Conservation (phyloP, 441 rosid species). For the Bruguiera hainesii region DNA sequence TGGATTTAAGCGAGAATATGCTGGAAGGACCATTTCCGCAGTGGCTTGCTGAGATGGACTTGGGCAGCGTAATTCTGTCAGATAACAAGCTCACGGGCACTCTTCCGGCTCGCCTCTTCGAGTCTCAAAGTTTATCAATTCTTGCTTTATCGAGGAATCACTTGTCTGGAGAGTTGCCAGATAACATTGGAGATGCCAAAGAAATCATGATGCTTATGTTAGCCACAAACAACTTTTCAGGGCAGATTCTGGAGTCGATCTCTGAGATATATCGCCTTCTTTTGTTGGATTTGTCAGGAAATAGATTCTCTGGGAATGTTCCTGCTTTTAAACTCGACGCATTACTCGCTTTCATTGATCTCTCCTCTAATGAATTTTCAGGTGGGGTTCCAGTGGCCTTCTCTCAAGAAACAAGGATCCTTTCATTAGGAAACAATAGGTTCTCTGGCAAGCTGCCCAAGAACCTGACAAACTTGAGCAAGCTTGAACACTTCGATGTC, state of each 20-base stretch:
- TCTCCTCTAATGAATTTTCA: slow-evolving; percentile 33
- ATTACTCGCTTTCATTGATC: slow-evolving; percentile 23
- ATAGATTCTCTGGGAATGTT: slow-evolving; percentile 27
- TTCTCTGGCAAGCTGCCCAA: slow-evolving; percentile 29
- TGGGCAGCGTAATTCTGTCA: slow-evolving; percentile 26
- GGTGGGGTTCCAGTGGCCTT: slow-evolving; percentile 31
- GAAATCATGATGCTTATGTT: slow-evolving; percentile 20
- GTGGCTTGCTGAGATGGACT: slow-evolving; percentile 29
- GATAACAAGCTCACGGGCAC: slow-evolving; percentile 31
- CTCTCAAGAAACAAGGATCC: slow-evolving; percentile 24
- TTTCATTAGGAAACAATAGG: slow-evolving; percentile 26
- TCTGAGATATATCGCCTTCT: slow-evolving; percentile 29
- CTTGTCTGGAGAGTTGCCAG: slow-evolving; percentile 31
- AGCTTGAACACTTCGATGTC: slow-evolving; percentile 32
- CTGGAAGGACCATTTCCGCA: slow-evolving; percentile 30
- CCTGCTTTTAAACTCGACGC: slow-evolving; percentile 22
- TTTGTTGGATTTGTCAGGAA: slow-evolving; percentile 23
- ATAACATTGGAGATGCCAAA: slow-evolving; percentile 28
- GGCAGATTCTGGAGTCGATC: slow-evolving; percentile 31
- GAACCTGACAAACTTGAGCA: slow-evolving; percentile 25
- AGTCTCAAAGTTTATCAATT: slow-evolving; percentile 15
- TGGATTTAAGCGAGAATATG: slow-evolving; percentile 35
- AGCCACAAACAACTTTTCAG: slow-evolving; percentile 29
- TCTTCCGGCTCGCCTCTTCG: slow-evolving; percentile 26
- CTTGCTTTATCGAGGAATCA: slow-evolving; percentile 33